Conservation (phyloP, 1,284 basidiomycete species). For the Rhodotorula sp. region DNA sequence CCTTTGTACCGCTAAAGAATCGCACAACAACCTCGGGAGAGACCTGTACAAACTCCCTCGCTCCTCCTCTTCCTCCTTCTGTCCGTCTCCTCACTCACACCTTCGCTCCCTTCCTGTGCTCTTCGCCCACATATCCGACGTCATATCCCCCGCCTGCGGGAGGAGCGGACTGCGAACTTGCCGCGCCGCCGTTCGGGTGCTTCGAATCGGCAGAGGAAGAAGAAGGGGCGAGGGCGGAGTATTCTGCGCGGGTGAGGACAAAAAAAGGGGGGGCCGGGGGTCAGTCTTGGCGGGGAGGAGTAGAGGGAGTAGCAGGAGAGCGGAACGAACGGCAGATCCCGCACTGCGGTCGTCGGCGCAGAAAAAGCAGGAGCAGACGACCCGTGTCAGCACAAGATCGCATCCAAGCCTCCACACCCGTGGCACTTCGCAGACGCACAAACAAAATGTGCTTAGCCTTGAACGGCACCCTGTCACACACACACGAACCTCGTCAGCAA, state of each 20-base stretch:
- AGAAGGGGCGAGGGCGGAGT: not conserved
- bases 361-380: too few species aligned
- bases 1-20: too few species aligned
- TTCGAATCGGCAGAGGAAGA: not conserved
- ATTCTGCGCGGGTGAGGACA: not conserved
- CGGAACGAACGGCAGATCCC: constrained; percentile 6
- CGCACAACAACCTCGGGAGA: too few species aligned
- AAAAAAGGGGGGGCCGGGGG: too few species aligned
- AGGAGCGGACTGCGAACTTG: not conserved
- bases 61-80: too few species aligned
- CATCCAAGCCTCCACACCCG: too few species aligned
- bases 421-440: too few species aligned
- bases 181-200: not conserved
- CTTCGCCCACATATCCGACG: constrained; percentile 7
- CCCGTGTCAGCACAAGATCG: too few species aligned
- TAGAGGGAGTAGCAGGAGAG: too few species aligned
- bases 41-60: too few species aligned
- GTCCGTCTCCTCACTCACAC: not conserved
- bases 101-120: constrained; percentile 4
- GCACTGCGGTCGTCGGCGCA: not conserved
- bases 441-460: constrained; percentile 8
- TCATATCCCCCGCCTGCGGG: constrained; percentile 7
- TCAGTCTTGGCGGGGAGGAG: too few species aligned
- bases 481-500: not conserved
- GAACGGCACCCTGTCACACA: constrained; percentile 6